A percentile compares a stretch with the other conserved stretches of the same genome.
phyloP scores from a whole-genome alignment of 2,329 filamentous ascomycete genomes.

The Exophiala oligosperma region DNA sequence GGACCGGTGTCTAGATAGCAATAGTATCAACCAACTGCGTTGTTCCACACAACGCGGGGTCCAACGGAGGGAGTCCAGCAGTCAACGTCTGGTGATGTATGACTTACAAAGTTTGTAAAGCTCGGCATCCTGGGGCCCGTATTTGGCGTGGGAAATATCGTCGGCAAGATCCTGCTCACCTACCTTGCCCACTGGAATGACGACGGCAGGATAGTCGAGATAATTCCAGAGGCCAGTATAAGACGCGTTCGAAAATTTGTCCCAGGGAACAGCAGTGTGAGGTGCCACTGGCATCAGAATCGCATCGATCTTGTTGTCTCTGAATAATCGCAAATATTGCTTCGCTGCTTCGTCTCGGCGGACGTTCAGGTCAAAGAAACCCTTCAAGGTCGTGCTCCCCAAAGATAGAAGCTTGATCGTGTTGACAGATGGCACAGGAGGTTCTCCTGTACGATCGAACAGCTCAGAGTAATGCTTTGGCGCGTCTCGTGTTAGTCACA shows the following conservation, averaged over 20 bases:
- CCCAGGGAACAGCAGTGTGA: slow-evolving; percentile 61
- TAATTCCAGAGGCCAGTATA: slow-evolving; percentile 70
- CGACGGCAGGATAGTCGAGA: slow-evolving; percentile 64
- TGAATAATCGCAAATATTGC: slow-evolving; percentile 26
- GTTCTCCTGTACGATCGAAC: slow-evolving; percentile 17
- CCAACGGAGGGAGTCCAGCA: background rate
- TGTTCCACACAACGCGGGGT: too few species aligned
- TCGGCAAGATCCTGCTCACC: slow-evolving; percentile 47
- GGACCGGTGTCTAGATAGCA: slow-evolving; percentile 33
- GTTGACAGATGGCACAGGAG: slow-evolving; percentile 11
- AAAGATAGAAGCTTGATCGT: slow-evolving; percentile 7
- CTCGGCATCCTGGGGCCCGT: slow-evolving; percentile 12
- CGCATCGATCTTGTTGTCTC: slow-evolving; percentile 53
- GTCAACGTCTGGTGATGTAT: background rate
- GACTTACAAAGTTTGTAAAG: slow-evolving; percentile 17
- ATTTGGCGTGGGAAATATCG: slow-evolving; percentile 35
- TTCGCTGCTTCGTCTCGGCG: slow-evolving; percentile 11
- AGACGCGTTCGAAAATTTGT: slow-evolving; percentile 59
- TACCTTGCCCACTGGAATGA: slow-evolving; percentile 61
- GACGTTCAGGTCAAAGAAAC: slow-evolving; percentile 17
- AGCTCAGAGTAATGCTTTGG: slow-evolving; percentile 13
- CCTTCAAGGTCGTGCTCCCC: slow-evolving; percentile 9
- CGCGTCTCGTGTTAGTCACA: background rate
- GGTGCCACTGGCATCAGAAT: slow-evolving; percentile 64
- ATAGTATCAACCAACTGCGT: too few species aligned